These are phyloP conservation scores for Globisporangium iwayamae DNA, from an alignment of 352 stramenopile genomes.

Conservation along the genomic window DNA sequence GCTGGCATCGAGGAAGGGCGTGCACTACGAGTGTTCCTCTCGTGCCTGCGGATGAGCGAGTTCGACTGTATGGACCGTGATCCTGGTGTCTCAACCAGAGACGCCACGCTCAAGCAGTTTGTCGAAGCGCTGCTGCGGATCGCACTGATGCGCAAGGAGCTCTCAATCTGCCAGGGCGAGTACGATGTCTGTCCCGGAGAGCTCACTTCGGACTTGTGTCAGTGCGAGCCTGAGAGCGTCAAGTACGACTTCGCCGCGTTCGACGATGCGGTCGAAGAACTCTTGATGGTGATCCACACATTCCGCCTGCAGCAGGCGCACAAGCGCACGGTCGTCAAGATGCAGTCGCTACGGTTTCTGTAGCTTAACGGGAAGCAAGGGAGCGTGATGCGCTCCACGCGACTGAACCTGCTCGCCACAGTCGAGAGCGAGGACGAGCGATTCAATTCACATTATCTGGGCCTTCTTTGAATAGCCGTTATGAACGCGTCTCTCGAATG, in stretches of 20 bases:
- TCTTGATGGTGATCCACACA: conserved; percentile 35
- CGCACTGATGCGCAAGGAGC: conserved; percentile 44
- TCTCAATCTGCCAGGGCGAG: conserved; percentile 37
- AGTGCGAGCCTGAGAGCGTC: conserved; percentile 21
- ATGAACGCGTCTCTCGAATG: background rate
- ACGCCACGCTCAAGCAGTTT: conserved; percentile 37
- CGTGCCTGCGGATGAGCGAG: conserved; percentile 37
- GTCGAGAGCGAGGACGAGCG: background rate
- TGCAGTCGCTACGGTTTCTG: conserved; percentile 25
- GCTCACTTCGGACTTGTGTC: conserved; percentile 42
- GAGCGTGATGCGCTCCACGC: background rate
- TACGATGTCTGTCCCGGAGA: conserved; percentile 58
- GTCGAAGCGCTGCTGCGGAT: conserved; percentile 48
- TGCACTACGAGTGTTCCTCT: conserved; percentile 55
- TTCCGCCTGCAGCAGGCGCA: conserved; percentile 23
- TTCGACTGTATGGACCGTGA: conserved; percentile 16
- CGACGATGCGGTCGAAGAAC: conserved; percentile 37
- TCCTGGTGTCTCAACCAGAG: conserved; percentile 4
- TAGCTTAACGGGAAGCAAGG: conserved; percentile 1
- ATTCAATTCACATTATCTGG: no score
- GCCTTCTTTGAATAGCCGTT: conserved; percentile 1
- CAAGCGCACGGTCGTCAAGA: conserved; percentile 29
- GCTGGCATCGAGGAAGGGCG: conserved; percentile 41
- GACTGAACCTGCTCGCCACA: background rate
- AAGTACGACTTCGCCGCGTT: conserved; percentile 44